A percentile compares a stretch with the other conserved stretches of the same genome.
These are phyloP conservation scores for Hyphodiscus hymeniophilus DNA, from an alignment of 495 filamentous ascomycete genomes.

Conservation along the genomic window DNA sequence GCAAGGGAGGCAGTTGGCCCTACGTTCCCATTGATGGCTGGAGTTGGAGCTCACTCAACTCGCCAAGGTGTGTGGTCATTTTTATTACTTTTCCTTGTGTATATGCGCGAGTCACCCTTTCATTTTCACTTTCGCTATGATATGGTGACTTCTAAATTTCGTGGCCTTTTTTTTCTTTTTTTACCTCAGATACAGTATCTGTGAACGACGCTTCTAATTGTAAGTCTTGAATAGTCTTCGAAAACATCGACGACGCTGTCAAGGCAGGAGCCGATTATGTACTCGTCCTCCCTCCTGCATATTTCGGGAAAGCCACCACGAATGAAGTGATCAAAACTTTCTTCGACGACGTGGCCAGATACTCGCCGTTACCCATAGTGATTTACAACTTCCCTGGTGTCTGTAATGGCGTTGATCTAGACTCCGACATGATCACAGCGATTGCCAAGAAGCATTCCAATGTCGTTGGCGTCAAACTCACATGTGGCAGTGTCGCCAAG, in stretches of 20 bases:
- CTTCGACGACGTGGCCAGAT: slow-evolving; percentile 20
- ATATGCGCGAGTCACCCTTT: too few relatives aligned
- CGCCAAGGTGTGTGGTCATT: slow-evolving; percentile 30
- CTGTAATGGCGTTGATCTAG: slow-evolving; percentile 24
- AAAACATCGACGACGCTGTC: slow-evolving; percentile 49
- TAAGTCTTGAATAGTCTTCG: slow-evolving; percentile 33
- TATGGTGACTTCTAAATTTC: too few relatives aligned
- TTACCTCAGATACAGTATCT: too few relatives aligned
- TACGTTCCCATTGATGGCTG: slow-evolving; percentile 51
- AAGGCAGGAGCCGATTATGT: slow-evolving; percentile 35
- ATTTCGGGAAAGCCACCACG: slow-evolving; percentile 21
- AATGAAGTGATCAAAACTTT: slow-evolving; percentile 16
- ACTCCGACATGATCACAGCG: slow-evolving; percentile 24
- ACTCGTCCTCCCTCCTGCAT: slow-evolving; percentile 27
- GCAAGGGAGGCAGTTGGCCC: slow-evolving; percentile 45
- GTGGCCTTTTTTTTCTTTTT: too few relatives aligned
- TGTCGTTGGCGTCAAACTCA: slow-evolving; percentile 32
- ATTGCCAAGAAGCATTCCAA: slow-evolving; percentile 20
- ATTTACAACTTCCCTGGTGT: slow-evolving; percentile 29
- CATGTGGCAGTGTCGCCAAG: slow-evolving; percentile 28
- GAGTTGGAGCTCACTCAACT: slow-evolving; percentile 55
- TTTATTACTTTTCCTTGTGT: too few relatives aligned
- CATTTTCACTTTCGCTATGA: too few relatives aligned
- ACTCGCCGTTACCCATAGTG: slow-evolving; percentile 22
- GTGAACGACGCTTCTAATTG: too few relatives aligned